phyloP scores from a whole-genome alignment of 2,329 filamentous ascomycete genomes.

The Scleromitrula shiraiana region DNA sequence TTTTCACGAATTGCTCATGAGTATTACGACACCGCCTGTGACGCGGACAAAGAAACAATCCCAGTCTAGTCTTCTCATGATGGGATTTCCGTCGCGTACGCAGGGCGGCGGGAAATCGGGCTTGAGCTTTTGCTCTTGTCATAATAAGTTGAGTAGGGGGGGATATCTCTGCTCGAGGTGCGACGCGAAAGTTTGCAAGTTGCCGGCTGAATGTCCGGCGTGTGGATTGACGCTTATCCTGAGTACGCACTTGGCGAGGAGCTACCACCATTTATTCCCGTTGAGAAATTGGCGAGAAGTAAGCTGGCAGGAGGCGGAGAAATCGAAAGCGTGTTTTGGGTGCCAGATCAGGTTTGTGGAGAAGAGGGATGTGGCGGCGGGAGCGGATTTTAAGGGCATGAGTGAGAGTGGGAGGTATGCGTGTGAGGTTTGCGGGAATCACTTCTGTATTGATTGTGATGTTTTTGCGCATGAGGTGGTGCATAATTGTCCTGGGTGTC shows the following conservation, averaged over 20 bases:
- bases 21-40: slow-evolving; percentile 80
- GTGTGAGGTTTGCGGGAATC: slow-evolving; percentile 76
- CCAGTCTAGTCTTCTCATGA: slow-evolving; percentile 72
- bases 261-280: slow-evolving; percentile 88
- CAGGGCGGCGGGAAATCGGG: slow-evolving; percentile 59
- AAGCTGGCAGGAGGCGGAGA: slow-evolving; percentile 63
- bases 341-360: slow-evolving; percentile 49
- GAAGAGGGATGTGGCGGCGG: slow-evolving; percentile 25
- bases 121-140: slow-evolving; percentile 79
- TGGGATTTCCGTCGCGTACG: slow-evolving; percentile 90
- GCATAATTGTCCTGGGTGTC: slow-evolving; percentile 91
- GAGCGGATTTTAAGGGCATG: slow-evolving; percentile 47
- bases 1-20: slow-evolving; percentile 82
- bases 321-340: slow-evolving; percentile 57
- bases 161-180: slow-evolving; percentile 91
- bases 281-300: slow-evolving; percentile 88
- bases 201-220: slow-evolving; percentile 84
- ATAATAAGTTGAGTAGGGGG: slow-evolving; percentile 71
- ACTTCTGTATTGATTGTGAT: slow-evolving; percentile 98
- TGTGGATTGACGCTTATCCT: slow-evolving; percentile 90
- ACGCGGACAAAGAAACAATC: slow-evolving; percentile 57
- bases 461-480: slow-evolving; percentile 89
- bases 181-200: slow-evolving; percentile 75
- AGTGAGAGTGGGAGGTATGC: slow-evolving; percentile 85
- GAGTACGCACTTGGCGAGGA: slow-evolving; percentile 86